phyloP scores from a whole-genome alignment of 2,329 filamentous ascomycete genomes.

The Aureobasidium lini region DNA sequence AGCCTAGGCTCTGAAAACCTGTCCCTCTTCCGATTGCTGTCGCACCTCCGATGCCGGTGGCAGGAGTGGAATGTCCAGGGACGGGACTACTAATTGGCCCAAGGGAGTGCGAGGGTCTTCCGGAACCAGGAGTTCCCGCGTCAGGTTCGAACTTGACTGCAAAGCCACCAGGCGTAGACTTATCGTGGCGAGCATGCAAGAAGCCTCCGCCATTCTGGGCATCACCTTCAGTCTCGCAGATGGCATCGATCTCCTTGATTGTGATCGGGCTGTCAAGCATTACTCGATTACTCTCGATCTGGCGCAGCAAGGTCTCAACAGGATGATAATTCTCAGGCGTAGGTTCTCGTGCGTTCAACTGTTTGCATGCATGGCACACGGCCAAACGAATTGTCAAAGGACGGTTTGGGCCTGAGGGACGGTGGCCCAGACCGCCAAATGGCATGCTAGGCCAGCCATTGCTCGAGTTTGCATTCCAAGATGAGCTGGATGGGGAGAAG shows the following conservation, averaged over 20 bases:
- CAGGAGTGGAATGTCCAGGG: slow-evolving; percentile 35
- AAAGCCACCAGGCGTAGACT: slow-evolving; percentile 22
- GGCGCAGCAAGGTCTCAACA: slow-evolving; percentile 52
- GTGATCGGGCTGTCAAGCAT: slow-evolving; percentile 46
- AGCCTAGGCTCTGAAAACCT: slow-evolving; percentile 9
- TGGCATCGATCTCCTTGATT: slow-evolving; percentile 66
- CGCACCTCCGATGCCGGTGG: slow-evolving; percentile 11
- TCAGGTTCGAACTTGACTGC: slow-evolving; percentile 37
- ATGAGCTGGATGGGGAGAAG: slow-evolving; percentile 24
- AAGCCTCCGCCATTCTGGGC: slow-evolving; percentile 80
- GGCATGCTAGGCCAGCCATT: slow-evolving; percentile 38
- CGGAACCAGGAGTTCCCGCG: slow-evolving; percentile 24
- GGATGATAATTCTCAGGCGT: slow-evolving; percentile 59
- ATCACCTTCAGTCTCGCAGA: slow-evolving; percentile 88
- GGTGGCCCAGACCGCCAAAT: slow-evolving; percentile 47
- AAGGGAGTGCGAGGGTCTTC: slow-evolving; percentile 25
- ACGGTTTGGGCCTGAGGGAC: slow-evolving; percentile 33
- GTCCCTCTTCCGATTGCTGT: not conserved
- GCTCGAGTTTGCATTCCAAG: slow-evolving; percentile 34
- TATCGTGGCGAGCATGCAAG: slow-evolving; percentile 58
- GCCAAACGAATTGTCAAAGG: slow-evolving; percentile 63
- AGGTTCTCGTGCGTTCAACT: slow-evolving; percentile 38
- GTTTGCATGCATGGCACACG: slow-evolving; percentile 71
- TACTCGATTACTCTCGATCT: slow-evolving; percentile 59
- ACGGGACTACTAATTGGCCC: slow-evolving; percentile 44